Conservation (phyloP, 805 yeast species). For the Wickerhamiella lipophila region DNA sequence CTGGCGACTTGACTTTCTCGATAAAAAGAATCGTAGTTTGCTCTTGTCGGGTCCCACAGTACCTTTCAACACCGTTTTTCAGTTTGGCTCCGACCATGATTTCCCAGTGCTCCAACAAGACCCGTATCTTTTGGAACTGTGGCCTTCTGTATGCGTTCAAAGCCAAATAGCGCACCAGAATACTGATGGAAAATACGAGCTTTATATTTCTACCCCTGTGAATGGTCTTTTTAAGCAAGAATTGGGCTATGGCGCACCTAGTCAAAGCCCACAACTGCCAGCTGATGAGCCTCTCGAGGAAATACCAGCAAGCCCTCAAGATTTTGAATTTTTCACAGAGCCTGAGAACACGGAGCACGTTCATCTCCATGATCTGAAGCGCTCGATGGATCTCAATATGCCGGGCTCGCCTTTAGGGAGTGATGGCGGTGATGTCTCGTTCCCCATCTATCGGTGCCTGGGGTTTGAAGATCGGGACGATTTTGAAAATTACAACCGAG, state of each 20-base stretch:
- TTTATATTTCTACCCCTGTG: slow-evolving; percentile 14
- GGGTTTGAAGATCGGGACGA: not conserved
- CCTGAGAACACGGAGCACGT: not conserved
- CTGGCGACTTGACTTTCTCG: slow-evolving; percentile 1
- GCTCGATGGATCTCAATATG: not conserved
- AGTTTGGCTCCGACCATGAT: slow-evolving; percentile 29
- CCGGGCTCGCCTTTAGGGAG: not conserved
- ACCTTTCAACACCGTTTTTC: slow-evolving; percentile 28
- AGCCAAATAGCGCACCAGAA: slow-evolving; percentile 14
- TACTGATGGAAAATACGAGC: not conserved
- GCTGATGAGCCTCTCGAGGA: not conserved
- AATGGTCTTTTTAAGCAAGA: slow-evolving; percentile 21
- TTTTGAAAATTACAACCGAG: not conserved
- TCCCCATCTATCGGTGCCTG: not conserved
- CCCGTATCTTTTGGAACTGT: slow-evolving; percentile 15
- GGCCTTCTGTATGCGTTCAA: slow-evolving; percentile 20
- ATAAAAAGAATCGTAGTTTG: not conserved
- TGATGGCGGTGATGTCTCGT: not conserved
- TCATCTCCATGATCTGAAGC: not conserved
- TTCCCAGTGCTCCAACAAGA: slow-evolving; percentile 29
- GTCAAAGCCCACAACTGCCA: not conserved
- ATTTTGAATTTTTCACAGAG: not conserved
- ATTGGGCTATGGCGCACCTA: not conserved
- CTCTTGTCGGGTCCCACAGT: not conserved
- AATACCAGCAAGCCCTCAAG: not conserved